These are phyloP conservation scores for Penicillium soppii DNA, from an alignment of 495 filamentous ascomycete genomes.

Conservation along the genomic window DNA sequence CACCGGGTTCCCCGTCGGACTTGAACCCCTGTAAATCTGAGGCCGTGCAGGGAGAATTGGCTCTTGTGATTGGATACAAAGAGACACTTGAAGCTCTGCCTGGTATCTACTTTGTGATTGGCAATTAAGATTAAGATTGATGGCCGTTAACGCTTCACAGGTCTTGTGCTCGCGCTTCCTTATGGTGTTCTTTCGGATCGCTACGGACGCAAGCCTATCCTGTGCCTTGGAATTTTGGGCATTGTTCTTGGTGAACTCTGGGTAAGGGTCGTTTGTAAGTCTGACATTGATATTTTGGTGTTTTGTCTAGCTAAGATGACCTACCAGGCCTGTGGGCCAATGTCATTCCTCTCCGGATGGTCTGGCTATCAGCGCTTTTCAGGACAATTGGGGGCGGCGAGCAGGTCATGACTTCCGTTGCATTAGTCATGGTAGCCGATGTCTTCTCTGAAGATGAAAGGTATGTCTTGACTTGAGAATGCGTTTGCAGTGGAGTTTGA, in stretches of 20 bases:
- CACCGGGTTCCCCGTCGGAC: not conserved
- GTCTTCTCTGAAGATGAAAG: slow-evolving; percentile 33
- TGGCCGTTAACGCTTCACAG: slow-evolving; percentile 12
- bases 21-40: slow-evolving; percentile 38
- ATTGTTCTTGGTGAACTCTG: slow-evolving; percentile 26
- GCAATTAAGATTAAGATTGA: not conserved
- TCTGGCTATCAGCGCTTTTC: slow-evolving; percentile 31
- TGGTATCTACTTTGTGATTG: slow-evolving; percentile 16
- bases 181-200: slow-evolving; percentile 39
- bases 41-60: slow-evolving; percentile 42
- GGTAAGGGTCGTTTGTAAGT: slow-evolving; percentile 4
- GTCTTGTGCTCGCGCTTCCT: slow-evolving; percentile 31
- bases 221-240: slow-evolving; percentile 34
- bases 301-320: not conserved
- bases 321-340: slow-evolving; percentile 21
- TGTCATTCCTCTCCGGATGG: slow-evolving; percentile 29
- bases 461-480: no score
- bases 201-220: slow-evolving; percentile 45
- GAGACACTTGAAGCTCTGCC: slow-evolving; percentile 39
- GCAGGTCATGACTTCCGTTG: slow-evolving; percentile 16
- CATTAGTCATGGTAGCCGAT: slow-evolving; percentile 32
- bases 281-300: not conserved
- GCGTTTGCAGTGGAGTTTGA: no score
- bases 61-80: slow-evolving; percentile 41
- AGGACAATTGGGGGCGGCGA: slow-evolving; percentile 34